phyloP scores from a whole-genome alignment of 305 asterid genomes.

The Fraxinus paxiana region DNA sequence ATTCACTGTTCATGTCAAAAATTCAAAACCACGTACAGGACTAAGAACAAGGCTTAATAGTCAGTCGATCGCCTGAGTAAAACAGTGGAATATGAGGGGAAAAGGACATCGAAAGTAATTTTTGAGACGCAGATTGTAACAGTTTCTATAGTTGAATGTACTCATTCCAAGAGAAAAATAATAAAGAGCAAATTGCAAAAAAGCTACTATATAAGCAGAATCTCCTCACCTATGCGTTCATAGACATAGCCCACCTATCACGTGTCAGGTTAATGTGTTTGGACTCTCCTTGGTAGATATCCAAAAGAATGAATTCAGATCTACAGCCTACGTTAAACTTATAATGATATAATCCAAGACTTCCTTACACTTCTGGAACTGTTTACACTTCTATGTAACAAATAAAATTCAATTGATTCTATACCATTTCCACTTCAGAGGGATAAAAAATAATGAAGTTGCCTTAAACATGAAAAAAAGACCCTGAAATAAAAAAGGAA shows the following conservation, averaged over 20 bases:
- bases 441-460: neutral
- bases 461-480: neutral
- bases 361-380: neutral
- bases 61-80: neutral
- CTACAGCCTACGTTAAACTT: neutral
- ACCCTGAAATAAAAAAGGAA: neutral
- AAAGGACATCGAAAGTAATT: neutral
- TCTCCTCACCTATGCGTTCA: neutral
- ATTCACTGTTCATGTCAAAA: neutral
- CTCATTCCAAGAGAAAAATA: slow-evolving; percentile 3
- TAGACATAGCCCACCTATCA: neutral
- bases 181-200: neutral
- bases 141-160: neutral
- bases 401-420: neutral
- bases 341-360: too few relatives aligned
- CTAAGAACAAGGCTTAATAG: neutral
- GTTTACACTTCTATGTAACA: neutral
- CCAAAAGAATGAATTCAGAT: neutral
- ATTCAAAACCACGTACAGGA: neutral
- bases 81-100: neutral
- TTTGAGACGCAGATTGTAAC: neutral
- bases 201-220: neutral
- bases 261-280: neutral
- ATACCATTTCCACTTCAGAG: neutral
- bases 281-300: neutral